Percentiles rank a stretch among this genome's conserved stretches.
phyloP scores from a whole-genome alignment of 768 basidiomycete genomes.

The Roridomyces roridus region DNA sequence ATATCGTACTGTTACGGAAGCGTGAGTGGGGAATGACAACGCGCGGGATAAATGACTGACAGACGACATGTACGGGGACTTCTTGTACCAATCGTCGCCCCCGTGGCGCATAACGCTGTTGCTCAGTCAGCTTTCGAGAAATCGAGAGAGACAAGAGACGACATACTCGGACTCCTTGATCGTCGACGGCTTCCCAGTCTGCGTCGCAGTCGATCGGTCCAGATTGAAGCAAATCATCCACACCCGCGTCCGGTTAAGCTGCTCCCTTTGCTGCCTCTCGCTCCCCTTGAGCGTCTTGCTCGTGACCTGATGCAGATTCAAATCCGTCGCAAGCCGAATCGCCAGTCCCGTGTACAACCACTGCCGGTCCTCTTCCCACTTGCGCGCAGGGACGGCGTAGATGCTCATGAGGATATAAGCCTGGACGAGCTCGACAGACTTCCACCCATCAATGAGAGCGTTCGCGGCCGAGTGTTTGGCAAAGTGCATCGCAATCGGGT shows the following conservation, averaged over 20 bases:
- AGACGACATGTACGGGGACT: slow-evolving; percentile 63
- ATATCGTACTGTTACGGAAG: slow-evolving; percentile 64
- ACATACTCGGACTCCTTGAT: slow-evolving; percentile 84
- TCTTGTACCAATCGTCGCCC: slow-evolving; percentile 73
- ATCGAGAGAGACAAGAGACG: background rate
- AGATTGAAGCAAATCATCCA: slow-evolving; percentile 94
- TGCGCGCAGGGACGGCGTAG: slow-evolving; percentile 77
- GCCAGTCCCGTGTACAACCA: slow-evolving; percentile 92
- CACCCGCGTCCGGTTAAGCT: slow-evolving; percentile 82
- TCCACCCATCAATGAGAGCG: slow-evolving; percentile 81
- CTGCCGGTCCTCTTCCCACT: slow-evolving; percentile 91
- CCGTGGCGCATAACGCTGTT: slow-evolving; percentile 71
- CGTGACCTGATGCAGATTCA: slow-evolving; percentile 80
- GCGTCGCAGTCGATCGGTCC: slow-evolving; percentile 86
- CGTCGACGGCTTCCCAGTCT: slow-evolving; percentile 89
- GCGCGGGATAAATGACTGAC: slow-evolving; percentile 40
- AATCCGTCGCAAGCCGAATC: slow-evolving; percentile 89
- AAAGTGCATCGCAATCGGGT: slow-evolving; percentile 89
- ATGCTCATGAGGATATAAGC: slow-evolving; percentile 90
- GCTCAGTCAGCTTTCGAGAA: background rate
- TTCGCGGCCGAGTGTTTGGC: slow-evolving; percentile 84
- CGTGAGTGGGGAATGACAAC: background rate
- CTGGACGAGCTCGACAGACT: slow-evolving; percentile 88
- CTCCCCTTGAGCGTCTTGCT: slow-evolving; percentile 58
- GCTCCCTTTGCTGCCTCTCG: slow-evolving; percentile 81